Evolutionary conservation across 2,329 filamentous ascomycete species (phyloP).

Genomic region (Ophiocordyceps robertsii): DNA sequence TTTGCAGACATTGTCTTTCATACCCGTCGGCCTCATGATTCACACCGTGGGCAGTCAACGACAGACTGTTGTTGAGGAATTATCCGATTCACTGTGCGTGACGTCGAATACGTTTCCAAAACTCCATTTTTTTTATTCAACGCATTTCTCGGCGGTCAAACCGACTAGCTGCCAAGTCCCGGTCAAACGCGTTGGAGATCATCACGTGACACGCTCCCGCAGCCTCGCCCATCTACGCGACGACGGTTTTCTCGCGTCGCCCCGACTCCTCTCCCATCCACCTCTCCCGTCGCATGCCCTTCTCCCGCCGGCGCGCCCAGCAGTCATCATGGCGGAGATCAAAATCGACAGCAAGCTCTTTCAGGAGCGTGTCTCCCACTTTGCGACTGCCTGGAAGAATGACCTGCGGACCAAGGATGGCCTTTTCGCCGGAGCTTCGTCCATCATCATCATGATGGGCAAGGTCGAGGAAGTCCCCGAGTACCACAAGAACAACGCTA

Average conservation of each 20-base stretch:
- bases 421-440: conserved; percentile 74
- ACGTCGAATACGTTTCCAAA: too few species aligned
- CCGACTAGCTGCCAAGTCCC: not conserved
- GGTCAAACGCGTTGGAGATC: conserved; percentile 9
- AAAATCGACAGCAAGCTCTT: conserved; percentile 90
- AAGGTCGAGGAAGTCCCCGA: conserved; percentile 81
- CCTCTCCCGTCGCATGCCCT: not conserved
- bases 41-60: too few species aligned
- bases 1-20: too few species aligned
- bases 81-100: too few species aligned
- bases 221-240: conserved; percentile 26
- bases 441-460: conserved; percentile 83
- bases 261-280: conserved; percentile 10
- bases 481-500: conserved; percentile 91
- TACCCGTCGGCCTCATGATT: too few species aligned
- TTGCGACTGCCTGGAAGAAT: conserved; percentile 87
- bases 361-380: conserved; percentile 79
- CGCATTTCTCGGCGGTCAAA: too few species aligned
- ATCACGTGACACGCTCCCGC: conserved; percentile 21
- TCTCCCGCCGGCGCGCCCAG: conserved; percentile 16
- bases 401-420: conserved; percentile 82
- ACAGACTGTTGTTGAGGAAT: too few species aligned
- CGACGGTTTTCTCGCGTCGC: conserved; percentile 26
- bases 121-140: too few species aligned
- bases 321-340: conserved; percentile 59